A percentile compares a stretch with the other conserved stretches of the same genome.
These are phyloP conservation scores for Aspergillus sergii DNA, from an alignment of 2,329 filamentous ascomycete species.

Conservation along the genomic window DNA sequence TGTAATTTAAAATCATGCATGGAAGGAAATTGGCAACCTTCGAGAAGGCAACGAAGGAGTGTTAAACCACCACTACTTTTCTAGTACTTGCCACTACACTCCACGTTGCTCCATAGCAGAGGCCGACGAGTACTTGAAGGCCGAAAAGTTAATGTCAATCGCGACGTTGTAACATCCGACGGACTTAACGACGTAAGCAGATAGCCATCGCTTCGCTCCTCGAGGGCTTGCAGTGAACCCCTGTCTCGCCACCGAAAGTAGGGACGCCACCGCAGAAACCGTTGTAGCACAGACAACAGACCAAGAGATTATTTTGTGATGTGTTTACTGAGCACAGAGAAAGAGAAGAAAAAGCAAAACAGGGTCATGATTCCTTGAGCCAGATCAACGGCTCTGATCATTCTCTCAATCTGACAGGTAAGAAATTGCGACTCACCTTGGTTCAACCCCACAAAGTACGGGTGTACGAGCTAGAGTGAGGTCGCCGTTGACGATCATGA, in stretches of 20 bases:
- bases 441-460: background rate
- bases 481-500: slow-evolving; percentile 4
- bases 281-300: slow-evolving; percentile 32
- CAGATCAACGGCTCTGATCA: slow-evolving; percentile 4
- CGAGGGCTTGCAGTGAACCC: slow-evolving; percentile 5
- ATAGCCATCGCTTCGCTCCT: background rate
- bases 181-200: background rate
- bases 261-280: slow-evolving; percentile 21
- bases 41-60: slow-evolving; percentile 14
- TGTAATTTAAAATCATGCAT: slow-evolving; percentile 13
- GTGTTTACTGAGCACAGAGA: background rate
- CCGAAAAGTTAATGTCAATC: background rate
- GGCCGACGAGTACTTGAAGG: background rate
- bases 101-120: slow-evolving; percentile 7
- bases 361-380: no score
- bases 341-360: background rate
- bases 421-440: background rate
- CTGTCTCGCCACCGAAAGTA: background rate
- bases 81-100: slow-evolving; percentile 6
- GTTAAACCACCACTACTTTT: background rate
- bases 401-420: slow-evolving; percentile 6
- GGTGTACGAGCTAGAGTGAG: background rate
- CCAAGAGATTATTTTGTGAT: slow-evolving; percentile 6
- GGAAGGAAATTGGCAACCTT: slow-evolving; percentile 13
- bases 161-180: background rate